Base-by-base conservation (phyloP, 306 rosid genomes). In the Malus sylvestris region DNA sequence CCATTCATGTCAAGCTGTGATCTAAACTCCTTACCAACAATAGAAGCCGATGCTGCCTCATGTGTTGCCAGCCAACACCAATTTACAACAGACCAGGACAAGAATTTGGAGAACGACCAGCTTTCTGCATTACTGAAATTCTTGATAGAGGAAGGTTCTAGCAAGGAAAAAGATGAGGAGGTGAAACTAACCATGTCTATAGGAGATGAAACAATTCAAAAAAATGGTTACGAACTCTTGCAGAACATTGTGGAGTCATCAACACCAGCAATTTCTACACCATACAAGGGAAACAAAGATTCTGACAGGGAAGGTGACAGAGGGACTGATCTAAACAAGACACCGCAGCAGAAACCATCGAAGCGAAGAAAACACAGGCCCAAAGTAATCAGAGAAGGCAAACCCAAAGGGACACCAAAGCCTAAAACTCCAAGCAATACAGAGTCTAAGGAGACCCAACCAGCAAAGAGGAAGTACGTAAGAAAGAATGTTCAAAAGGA, bases 321-420 rank as follows among this genome's bases (percentile, higher is more conserved):
- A 76, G 90, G 62, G 57, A 67, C 89, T 78, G 96, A 92, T 81
- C 88, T 88, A 76, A 92, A 89, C 72, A 77, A 83, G 82, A 92
- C 97, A 71, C 93, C 96, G 16, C 82, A 70, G 78, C 91, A 84
- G 88, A 95, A 90, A 85, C 72, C 87, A 69, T 77, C 90, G 14
- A 87, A 77, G 77, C 84, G 90, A 68, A 88, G 86, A 85, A 95
- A 95, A 79, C 97, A 95, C 81, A 92, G 97, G 85, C 97, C 97
- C 49, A 92, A 92, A 83, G 99, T 95, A 68, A 82, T 92, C 63
- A 80, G 32, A 51, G 97, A 90, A 88, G 87, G 85, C 66, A 92
- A 90, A 51, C 84, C 90, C 72, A 89, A 83, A 82, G 88, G 81
- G 75, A 81, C 72, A 61, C 81, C 88, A 76, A 89, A 84, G 70